Evolutionary conservation across 1,284 basidiomycete genomes (phyloP).

Genomic region (Irpex rosettiformis): DNA sequence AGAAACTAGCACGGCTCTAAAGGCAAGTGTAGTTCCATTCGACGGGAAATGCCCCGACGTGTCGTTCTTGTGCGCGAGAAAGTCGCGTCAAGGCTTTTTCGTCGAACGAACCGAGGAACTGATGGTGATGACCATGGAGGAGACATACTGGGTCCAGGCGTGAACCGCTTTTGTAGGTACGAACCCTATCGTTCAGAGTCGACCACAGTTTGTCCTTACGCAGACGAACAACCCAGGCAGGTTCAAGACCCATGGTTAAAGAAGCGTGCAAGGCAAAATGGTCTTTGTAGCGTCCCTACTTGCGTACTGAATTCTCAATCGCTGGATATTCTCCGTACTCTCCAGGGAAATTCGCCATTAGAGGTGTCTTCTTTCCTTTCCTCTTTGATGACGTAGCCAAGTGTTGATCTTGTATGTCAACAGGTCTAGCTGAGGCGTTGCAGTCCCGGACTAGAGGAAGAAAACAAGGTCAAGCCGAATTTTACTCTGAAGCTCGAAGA

Average conservation of each 20-base stretch:
- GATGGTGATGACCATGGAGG: slow-evolving; percentile 55
- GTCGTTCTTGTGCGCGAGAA: slow-evolving; percentile 79
- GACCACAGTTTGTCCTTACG: not conserved
- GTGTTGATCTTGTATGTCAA: not conserved
- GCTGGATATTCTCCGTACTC: slow-evolving; percentile 86
- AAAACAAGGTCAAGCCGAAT: slow-evolving; percentile 80
- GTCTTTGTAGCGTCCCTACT: slow-evolving; percentile 83
- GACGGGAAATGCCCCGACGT: slow-evolving; percentile 62
- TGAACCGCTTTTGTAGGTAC: slow-evolving; percentile 77
- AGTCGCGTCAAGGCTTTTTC: slow-evolving; percentile 65
- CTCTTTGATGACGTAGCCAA: not conserved
- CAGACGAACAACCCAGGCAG: slow-evolving; percentile 44
- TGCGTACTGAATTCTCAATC: slow-evolving; percentile 77
- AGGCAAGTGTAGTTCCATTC: slow-evolving; percentile 54
- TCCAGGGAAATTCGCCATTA: slow-evolving; percentile 86
- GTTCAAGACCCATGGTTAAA: slow-evolving; percentile 67
- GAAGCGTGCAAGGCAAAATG: slow-evolving; percentile 62
- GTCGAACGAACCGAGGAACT: slow-evolving; percentile 61
- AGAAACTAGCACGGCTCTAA: slow-evolving; percentile 54
- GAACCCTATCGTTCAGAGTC: slow-evolving; percentile 2
- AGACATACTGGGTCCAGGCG: slow-evolving; percentile 70
- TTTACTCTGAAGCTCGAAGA: slow-evolving; percentile 84
- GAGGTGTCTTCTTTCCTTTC: slow-evolving; percentile 55
- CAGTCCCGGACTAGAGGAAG: slow-evolving; percentile 79
- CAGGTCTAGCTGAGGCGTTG: slow-evolving; percentile 86